A percentile compares a stretch with the other conserved stretches of the same genome.
Conservation (phyloP, 1,139 yeast species). For the Magnusiomyces tetraspermus region DNA sequence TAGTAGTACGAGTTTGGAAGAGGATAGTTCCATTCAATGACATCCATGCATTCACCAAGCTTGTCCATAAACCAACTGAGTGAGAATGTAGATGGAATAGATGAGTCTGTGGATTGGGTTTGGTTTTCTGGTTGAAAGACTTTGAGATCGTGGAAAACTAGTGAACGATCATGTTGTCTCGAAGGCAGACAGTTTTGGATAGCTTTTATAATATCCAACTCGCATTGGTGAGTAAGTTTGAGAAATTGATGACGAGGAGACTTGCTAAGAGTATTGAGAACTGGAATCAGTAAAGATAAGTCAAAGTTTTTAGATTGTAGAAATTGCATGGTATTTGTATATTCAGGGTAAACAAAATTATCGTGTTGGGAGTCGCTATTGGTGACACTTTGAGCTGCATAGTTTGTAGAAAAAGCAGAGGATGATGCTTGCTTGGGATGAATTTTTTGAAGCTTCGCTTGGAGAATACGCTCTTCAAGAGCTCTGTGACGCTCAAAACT, state of each 20-base stretch:
- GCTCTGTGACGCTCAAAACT: background rate
- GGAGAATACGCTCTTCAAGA: background rate
- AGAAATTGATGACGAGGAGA: background rate
- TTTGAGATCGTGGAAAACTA: background rate
- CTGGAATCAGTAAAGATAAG: background rate
- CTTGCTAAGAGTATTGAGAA: background rate
- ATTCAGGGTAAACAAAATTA: background rate
- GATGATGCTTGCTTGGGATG: background rate
- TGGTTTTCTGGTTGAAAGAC: background rate
- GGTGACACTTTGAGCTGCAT: background rate
- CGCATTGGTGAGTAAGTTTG: background rate
- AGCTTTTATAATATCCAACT: background rate
- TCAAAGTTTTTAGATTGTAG: background rate
- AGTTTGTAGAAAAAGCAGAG: background rate
- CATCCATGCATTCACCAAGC: background rate
- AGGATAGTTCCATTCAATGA: conserved; percentile 1
- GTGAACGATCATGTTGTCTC: background rate
- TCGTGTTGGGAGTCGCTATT: background rate
- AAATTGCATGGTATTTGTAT: background rate
- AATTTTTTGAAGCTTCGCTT: background rate
- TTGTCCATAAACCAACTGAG: background rate
- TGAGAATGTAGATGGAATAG: no score
- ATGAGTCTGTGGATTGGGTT: background rate
- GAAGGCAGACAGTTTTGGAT: background rate
- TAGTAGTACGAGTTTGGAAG: background rate